Conservation (phyloP, 805 yeast species). For the Kodamaea kakaduensis region DNA sequence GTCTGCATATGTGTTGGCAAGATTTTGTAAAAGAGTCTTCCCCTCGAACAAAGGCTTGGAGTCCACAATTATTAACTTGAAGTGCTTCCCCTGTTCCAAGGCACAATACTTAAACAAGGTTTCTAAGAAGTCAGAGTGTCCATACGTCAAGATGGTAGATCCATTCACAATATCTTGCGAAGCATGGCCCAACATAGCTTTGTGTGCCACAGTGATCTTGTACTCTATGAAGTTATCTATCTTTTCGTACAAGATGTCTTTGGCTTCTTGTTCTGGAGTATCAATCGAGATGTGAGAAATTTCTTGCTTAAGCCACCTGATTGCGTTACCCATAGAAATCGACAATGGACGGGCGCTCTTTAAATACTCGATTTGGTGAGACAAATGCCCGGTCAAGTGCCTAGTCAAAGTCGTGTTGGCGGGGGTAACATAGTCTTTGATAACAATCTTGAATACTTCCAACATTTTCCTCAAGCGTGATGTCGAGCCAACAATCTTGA, state of each 20-base stretch:
- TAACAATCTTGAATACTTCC: constrained; percentile 75
- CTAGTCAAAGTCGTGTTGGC: constrained; percentile 79
- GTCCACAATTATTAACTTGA: constrained; percentile 84
- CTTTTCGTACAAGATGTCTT: constrained; percentile 53
- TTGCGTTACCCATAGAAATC: constrained; percentile 95
- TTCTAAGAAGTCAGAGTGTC: constrained; percentile 79
- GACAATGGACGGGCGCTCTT: constrained; percentile 89
- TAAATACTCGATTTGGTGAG: constrained; percentile 89
- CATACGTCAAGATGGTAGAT: constrained; percentile 80
- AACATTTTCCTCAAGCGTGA: constrained; percentile 83
- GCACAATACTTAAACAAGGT: constrained; percentile 68
- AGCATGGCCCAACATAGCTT: constrained; percentile 77
- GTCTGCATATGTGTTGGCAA: constrained; percentile 44
- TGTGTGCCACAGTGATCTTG: constrained; percentile 77
- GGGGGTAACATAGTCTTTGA: constrained; percentile 79
- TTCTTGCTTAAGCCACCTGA: constrained; percentile 94
- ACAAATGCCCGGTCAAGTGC: constrained; percentile 80
- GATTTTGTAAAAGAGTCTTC: constrained; percentile 61
- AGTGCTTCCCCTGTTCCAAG: constrained; percentile 54
- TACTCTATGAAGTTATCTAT: constrained; percentile 83
- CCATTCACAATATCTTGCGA: constrained; percentile 70
- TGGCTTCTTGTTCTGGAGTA: constrained; percentile 63
- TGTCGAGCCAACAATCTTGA: constrained; percentile 84
- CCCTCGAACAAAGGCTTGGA: constrained; percentile 95
- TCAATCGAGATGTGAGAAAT: constrained; percentile 80